phyloP scores from a whole-genome alignment of 441 rosid genomes.

The Adansonia grandidieri region DNA sequence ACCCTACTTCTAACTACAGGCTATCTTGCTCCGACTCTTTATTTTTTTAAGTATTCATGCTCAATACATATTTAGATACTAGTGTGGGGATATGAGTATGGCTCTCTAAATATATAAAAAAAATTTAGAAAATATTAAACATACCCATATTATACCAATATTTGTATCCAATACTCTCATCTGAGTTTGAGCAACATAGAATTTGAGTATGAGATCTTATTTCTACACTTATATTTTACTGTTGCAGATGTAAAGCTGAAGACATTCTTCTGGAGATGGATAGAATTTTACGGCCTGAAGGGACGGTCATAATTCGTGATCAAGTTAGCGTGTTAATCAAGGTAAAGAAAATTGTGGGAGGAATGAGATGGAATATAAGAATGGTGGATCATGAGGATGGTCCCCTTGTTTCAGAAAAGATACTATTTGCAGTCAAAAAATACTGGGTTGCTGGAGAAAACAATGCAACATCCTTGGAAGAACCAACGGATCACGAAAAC shows the following conservation, averaged over 20 bases:
- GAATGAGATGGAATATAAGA: constrained; percentile 49
- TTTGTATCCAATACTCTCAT: too few relatives aligned
- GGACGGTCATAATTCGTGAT: constrained; percentile 45
- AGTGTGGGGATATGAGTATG: too few relatives aligned
- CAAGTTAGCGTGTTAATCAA: constrained; percentile 32
- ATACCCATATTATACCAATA: too few relatives aligned
- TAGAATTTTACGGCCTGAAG: constrained; percentile 39
- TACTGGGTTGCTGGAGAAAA: constrained; percentile 42
- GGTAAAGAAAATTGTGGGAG: constrained; percentile 36
- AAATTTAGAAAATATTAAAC: neutral
- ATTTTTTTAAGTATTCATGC: too few relatives aligned
- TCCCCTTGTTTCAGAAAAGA: constrained; percentile 42
- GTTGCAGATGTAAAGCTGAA: constrained; percentile 36
- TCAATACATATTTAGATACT: too few relatives aligned
- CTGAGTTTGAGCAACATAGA: too few relatives aligned
- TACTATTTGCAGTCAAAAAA: constrained; percentile 38
- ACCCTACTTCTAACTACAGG: neutral
- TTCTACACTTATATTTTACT: neutral
- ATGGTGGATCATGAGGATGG: constrained; percentile 51
- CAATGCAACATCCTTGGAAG: constrained; percentile 25
- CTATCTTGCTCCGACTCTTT: too few relatives aligned
- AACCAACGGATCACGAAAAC: constrained; percentile 20
- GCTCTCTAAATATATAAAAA: too few relatives aligned
- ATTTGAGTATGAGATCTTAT: too few relatives aligned
- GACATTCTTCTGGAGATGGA: constrained; percentile 39